Evolutionary conservation across 805 yeast species (phyloP), one percentile per base, ranked within the genome.

Genomic region (Wickerhamiella siamensis): DNA sequence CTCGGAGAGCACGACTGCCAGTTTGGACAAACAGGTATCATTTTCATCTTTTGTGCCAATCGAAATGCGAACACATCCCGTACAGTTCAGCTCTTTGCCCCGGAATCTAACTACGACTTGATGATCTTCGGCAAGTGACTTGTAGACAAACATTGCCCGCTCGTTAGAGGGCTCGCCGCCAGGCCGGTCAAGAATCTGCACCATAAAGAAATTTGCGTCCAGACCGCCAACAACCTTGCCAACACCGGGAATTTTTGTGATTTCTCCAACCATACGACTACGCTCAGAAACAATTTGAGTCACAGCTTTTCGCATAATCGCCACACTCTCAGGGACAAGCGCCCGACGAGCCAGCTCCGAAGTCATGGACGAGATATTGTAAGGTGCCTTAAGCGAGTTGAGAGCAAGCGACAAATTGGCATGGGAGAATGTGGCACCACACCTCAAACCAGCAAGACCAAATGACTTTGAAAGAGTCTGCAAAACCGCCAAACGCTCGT

Each of bases 391-490:
- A 80, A 88, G 79, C 19, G 93, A 74, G 59, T 91, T 91, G 52
- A 91, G 63, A 38, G 82, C 71, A 4, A 60, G 52, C 0, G 95
- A 72, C 37, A 91, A 64, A 46, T 71, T 72, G 12, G 66, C 63
- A 15, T 71, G 64, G 3, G 87, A 70, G 54, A 59, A 88, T 1
- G 95, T 77, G 46, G 86, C 66, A 20, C 98, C 98, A 34, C 88
- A 61, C 52, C 98, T 72, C 39, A 87, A 79, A 36, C 96, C 97
- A 3, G 98, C 98, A 41, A 91, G 71, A 16, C 98, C 98, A 63
- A 91, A 91, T 0, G 97, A 79, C 57, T 91, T 91, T 16, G 96
- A 86, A 32, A 91, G 62, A 0, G 98, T 91, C 61, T 91, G 98
- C 59, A 87, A 65, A 10, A 83, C 95, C 15, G 82, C 86, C 41